Evolutionary conservation across 345 rosid genomes (phyloP).

Genomic region (Garcia nutans): DNA sequence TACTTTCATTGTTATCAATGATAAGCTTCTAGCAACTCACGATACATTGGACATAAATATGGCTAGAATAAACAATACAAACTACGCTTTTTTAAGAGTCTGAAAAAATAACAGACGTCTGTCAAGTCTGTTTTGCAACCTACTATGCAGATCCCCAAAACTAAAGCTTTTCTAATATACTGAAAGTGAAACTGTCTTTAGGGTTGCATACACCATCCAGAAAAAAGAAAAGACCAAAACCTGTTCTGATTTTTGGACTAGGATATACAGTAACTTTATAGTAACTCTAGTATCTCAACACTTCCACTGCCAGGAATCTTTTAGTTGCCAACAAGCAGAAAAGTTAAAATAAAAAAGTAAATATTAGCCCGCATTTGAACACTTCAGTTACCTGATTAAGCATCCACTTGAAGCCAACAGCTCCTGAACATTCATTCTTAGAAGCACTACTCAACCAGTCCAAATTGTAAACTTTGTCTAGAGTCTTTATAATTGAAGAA

Average conservation of each 20-base stretch:
- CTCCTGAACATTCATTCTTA: constrained; percentile 93
- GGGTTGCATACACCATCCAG: no score
- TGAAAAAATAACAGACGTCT: neutral
- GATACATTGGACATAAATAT: neutral
- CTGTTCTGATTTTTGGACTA: neutral
- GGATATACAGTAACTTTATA: neutral
- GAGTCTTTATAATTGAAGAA: constrained; percentile 57
- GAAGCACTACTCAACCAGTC: constrained; percentile 90
- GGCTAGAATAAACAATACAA: neutral
- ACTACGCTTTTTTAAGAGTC: neutral
- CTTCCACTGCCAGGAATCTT: constrained; percentile 3
- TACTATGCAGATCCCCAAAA: no score
- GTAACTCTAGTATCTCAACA: neutral
- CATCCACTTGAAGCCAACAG: constrained; percentile 99
- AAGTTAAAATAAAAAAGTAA: neutral
- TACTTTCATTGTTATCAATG: neutral
- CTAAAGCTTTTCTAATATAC: no score
- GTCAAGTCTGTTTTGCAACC: no score
- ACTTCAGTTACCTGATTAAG: constrained; percentile 72
- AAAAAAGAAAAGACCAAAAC: neutral
- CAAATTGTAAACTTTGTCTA: constrained; percentile 83
- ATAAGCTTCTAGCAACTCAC: neutral
- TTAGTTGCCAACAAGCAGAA: constrained; percentile 1
- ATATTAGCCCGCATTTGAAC: neutral
- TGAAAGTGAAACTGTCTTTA: no score